phyloP scores from a whole-genome alignment of 2,329 filamentous ascomycete genomes.

The Incumbomyces delicatus region DNA sequence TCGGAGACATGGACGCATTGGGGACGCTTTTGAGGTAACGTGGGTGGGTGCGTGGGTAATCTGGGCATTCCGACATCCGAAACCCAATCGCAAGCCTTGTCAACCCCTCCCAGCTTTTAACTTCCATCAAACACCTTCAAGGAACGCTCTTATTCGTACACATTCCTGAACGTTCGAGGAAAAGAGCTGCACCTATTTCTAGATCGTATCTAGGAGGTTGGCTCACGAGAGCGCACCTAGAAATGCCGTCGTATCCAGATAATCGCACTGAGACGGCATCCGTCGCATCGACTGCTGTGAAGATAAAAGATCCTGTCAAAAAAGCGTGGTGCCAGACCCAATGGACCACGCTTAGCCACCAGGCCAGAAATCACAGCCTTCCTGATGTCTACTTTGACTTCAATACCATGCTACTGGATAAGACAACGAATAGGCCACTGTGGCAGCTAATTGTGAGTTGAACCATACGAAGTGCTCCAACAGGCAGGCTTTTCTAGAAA shows the following conservation, averaged over 20 bases:
- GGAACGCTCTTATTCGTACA: too few relatives aligned
- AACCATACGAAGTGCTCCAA: neutral
- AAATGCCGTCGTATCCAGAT: neutral
- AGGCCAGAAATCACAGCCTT: constrained; percentile 14
- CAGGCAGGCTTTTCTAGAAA: neutral
- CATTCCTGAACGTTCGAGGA: too few relatives aligned
- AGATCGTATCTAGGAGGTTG: too few relatives aligned
- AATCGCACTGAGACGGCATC: constrained; percentile 1
- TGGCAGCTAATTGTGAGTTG: constrained; percentile 18
- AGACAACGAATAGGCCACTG: constrained; percentile 16
- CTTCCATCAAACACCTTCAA: too few relatives aligned
- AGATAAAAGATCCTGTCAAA: constrained; percentile 11
- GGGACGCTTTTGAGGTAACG: too few relatives aligned
- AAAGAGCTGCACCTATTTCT: too few relatives aligned
- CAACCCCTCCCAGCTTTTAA: too few relatives aligned
- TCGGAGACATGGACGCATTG: too few relatives aligned
- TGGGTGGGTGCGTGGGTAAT: too few relatives aligned
- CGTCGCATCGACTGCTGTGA: constrained; percentile 1
- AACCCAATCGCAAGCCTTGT: too few relatives aligned
- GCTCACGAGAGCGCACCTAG: too few relatives aligned
- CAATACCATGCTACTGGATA: constrained; percentile 20
- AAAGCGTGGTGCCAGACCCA: constrained; percentile 18
- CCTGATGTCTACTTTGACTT: constrained; percentile 18
- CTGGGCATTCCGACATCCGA: too few relatives aligned
- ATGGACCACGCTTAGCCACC: constrained; percentile 19